Base-by-base conservation (phyloP, 2,329 filamentous ascomycete species). In the Rugonectria rugulosa region DNA sequence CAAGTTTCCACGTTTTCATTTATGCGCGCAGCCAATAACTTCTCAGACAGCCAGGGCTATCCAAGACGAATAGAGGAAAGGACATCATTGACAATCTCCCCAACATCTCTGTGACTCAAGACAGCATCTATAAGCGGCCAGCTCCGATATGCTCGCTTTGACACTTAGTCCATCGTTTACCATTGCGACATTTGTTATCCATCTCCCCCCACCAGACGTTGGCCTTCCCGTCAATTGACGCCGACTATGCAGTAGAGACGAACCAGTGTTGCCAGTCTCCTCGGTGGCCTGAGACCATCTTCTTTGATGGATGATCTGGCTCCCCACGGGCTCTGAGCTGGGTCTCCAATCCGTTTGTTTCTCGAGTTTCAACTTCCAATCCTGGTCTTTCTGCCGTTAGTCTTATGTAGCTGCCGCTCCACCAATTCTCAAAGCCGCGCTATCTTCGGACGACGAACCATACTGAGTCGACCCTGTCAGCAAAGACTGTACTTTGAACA, bases 341-440 rank as follows among this genome's bases (percentile, higher is more conserved):
- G 12, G 29, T n/a, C 21, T 43, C 29, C 20, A 20, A 37, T 51
- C 38, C 14, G 15, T 43, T 43, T 31, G 27, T 34, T 55, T 24
- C 12, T 29, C 36, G 36, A 31, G 27, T 46, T 32, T 9, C 40
- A 49, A 50, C 53, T 50, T 55, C 53, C 45, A 15, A 29, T 55
- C 53, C 36, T 23, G 45, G 52, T 19, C 36, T 31, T 45, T 41
- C 26, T 55, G 52, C 45, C 45, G 52, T 20, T 50, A 50, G 45
- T 41, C 40, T 29, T 24, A 26, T n/a, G n/a, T n/a, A 29, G 20
- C 32, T 37, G 6, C 34, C 15, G 38, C 45, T 34, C 52, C 45
- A 44, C 40, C 17, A 2, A 26, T 41, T 15, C 36, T 19, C 20
- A 26, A 20, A 20, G 26, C 31, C 41, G 45, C 46, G 34, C 46